Conservation (phyloP, 148 eudicot species). For the Rhododendron ferrugineum region DNA sequence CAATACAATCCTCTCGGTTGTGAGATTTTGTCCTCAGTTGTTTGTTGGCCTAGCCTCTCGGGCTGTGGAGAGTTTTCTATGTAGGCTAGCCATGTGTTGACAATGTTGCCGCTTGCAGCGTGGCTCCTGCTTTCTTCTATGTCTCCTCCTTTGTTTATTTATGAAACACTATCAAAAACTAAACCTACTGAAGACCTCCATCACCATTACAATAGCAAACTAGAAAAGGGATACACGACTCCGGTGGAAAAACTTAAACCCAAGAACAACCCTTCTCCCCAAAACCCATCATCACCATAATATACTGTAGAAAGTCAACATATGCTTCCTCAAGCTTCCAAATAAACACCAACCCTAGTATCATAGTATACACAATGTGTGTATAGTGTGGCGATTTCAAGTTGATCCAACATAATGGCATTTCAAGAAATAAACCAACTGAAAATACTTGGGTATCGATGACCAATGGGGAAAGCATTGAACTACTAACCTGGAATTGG, state of each 20-base stretch:
- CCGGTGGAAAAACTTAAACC: not conserved
- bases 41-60: not conserved
- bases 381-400: not conserved
- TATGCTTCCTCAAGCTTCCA: not conserved
- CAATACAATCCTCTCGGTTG: not conserved
- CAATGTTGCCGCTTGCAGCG: not conserved
- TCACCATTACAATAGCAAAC: not conserved
- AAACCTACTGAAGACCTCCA: not conserved
- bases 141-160: not conserved
- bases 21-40: not conserved
- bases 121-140: not conserved
- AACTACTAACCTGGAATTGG: constrained; percentile 55
- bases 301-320: not conserved
- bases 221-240: not conserved
- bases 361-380: not conserved
- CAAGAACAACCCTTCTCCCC: not conserved
- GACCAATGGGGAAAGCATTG: not conserved
- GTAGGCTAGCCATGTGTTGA: not conserved
- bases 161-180: not conserved
- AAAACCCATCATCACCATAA: not conserved
- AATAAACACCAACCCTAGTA: not conserved
- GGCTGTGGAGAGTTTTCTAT: not conserved
- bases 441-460: not conserved
- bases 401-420: not conserved
- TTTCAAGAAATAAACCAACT: not conserved